These are phyloP conservation scores for Mariannaea sp. DNA, from an alignment of 2,329 filamentous ascomycete genomes.

Conservation along the genomic window DNA sequence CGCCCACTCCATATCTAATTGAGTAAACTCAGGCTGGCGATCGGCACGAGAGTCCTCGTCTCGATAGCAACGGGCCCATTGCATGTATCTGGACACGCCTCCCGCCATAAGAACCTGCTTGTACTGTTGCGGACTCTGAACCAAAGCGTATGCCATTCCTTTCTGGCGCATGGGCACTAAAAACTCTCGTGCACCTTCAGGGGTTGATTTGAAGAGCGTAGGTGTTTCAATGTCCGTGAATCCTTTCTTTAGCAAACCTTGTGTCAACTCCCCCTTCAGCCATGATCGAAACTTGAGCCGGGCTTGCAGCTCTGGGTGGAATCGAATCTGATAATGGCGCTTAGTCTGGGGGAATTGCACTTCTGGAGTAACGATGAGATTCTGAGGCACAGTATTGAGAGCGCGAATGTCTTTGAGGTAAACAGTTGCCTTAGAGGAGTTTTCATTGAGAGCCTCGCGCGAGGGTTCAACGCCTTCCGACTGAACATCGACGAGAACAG, in stretches of 20 bases:
- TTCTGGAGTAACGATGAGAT: constrained; percentile 76
- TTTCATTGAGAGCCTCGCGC: constrained; percentile 29
- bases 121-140: constrained; percentile 97
- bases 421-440: constrained; percentile 56
- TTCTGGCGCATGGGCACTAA: constrained; percentile 81
- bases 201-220: constrained; percentile 94
- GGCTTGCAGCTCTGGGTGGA: constrained; percentile 67
- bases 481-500: constrained; percentile 55
- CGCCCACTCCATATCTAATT: constrained; percentile 93
- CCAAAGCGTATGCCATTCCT: constrained; percentile 84
- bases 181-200: constrained; percentile 94
- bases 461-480: constrained; percentile 31
- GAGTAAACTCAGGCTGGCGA: constrained; percentile 91
- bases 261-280: constrained; percentile 58
- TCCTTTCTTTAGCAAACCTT: constrained; percentile 58
- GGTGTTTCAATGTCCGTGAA: constrained; percentile 90
- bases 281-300: constrained; percentile 73
- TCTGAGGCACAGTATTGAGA: constrained; percentile 50
- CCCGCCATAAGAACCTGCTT: constrained; percentile 97
- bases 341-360: constrained; percentile 75
- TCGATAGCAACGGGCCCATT: constrained; percentile 92
- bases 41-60: constrained; percentile 94
- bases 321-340: constrained; percentile 84
- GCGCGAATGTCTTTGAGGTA: constrained; percentile 62
- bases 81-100: constrained; percentile 81